Evolutionary conservation across 2,329 filamentous ascomycete genomes (phyloP), one percentile per base, ranked within the genome.

Genomic region (Ophiostoma australiae): DNA sequence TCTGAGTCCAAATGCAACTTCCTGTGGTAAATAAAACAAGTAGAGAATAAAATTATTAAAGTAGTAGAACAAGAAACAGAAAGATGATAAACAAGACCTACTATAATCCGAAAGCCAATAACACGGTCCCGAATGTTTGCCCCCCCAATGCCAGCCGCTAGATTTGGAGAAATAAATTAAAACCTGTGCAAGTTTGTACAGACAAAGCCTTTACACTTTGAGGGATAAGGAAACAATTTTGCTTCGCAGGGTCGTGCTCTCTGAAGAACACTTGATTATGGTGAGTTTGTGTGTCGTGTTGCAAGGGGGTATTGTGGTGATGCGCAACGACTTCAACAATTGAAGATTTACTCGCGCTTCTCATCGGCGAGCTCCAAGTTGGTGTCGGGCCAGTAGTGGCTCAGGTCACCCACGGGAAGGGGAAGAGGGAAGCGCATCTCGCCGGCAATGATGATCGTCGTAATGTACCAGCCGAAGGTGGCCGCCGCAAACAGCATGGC

Each of bases 361-460:
- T 71, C 72, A 10, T 66, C 63, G 1, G 72, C 72, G 66, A 76
- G 55, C 31, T 75, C 75, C 8, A 79, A 74, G 70, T 82, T 79
- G 0, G 79, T 79, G 41, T 74, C 76, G 0, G 80, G 80, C 84
- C 84, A 86, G 70, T 83, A 82, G 66, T 80, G 82, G 69, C 80
- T 84, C 15, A 86, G 78, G 73, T 86, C 84, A 4, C 83, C 83
- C 1, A 86, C 82, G 0, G 84, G 84, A 2, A 85, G 78, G 37
- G 78, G 82, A 52, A 85, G 72, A 0, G 81, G 80, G 70, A 85
- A 81, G 4, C 83, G 79, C 82, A 85, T 85, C 77, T 86, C 84
- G 3, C 80, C 82, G 1, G 81, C 80, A 82, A 85, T 85, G 71
- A 85, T 85, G 5, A 84, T 83, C 68, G 85, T 81, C 11, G 82